A percentile compares a stretch with the other conserved stretches of the same genome.
phyloP scores from a whole-genome alignment of 768 basidiomycete species.

The Mycena polygramma region DNA sequence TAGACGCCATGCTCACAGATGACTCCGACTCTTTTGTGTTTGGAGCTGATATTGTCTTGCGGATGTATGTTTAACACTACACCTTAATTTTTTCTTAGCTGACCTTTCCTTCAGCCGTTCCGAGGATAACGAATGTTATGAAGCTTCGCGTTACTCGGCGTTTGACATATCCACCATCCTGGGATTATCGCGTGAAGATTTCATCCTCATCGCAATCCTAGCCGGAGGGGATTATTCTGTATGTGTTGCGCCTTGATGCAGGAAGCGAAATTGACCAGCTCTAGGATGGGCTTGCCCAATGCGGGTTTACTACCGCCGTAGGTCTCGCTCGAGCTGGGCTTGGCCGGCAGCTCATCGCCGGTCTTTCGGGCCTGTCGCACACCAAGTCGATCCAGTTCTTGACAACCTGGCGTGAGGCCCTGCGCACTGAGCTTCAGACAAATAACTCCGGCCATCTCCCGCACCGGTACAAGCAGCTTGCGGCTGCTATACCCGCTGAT shows the following conservation, averaged over 20 bases:
- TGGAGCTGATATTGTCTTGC: constrained; percentile 57
- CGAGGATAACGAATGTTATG: constrained; percentile 60
- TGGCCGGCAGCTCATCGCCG: constrained; percentile 23
- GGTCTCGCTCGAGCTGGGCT: constrained; percentile 28
- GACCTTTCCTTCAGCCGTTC: constrained; percentile 52
- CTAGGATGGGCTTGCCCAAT: background rate
- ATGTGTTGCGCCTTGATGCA: background rate
- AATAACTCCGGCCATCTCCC: constrained; percentile 39
- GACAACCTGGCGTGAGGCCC: constrained; percentile 5
- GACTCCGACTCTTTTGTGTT: constrained; percentile 66
- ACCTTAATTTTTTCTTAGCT: background rate
- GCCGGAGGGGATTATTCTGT: constrained; percentile 58
- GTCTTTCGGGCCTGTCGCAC: background rate
- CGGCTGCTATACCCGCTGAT: constrained; percentile 41
- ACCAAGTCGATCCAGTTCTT: background rate
- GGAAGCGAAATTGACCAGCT: too few species aligned
- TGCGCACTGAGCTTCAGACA: constrained; percentile 22
- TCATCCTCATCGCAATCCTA: constrained; percentile 56
- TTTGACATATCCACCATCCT: constrained; percentile 41
- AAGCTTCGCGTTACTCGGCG: constrained; percentile 49
- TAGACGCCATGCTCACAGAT: constrained; percentile 62
- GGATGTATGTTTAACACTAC: constrained; percentile 10
- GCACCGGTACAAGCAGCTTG: constrained; percentile 43
- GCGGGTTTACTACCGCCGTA: background rate
- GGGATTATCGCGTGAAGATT: constrained; percentile 44